Evolutionary conservation across 306 rosid genomes (phyloP).

Genomic region (Coriaria nepalensis): DNA sequence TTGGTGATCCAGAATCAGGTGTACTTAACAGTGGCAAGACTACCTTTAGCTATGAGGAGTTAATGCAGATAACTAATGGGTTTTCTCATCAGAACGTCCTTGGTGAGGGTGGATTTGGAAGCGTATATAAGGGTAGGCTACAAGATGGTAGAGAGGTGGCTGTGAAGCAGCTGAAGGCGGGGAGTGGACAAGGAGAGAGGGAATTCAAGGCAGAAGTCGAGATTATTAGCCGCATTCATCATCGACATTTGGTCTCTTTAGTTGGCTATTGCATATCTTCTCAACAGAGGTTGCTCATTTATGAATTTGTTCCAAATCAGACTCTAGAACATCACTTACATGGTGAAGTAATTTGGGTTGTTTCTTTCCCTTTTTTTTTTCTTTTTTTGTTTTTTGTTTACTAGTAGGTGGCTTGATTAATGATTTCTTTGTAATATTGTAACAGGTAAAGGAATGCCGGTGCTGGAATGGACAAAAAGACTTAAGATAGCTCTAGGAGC

Average conservation of each 20-base stretch:
- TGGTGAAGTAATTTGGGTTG: constrained; percentile 25
- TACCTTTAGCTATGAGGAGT: constrained; percentile 48
- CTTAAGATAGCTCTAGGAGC: constrained; percentile 74
- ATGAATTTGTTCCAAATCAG: constrained; percentile 77
- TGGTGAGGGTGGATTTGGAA: constrained; percentile 91
- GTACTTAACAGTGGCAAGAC: constrained; percentile 21
- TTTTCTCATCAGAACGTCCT: constrained; percentile 55
- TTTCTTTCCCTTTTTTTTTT: not conserved
- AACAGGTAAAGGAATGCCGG: constrained; percentile 21
- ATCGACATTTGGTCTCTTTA: constrained; percentile 72
- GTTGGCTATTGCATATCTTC: constrained; percentile 77
- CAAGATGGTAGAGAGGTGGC: constrained; percentile 68
- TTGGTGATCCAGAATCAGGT: constrained; percentile 20
- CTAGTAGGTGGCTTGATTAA: no score
- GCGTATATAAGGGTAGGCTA: constrained; percentile 64
- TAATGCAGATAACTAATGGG: constrained; percentile 49
- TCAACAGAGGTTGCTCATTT: constrained; percentile 58
- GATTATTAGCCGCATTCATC: constrained; percentile 78
- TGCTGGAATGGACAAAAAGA: constrained; percentile 76
- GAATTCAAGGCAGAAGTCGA: constrained; percentile 92
- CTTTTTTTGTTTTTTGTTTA: constrained; percentile 6
- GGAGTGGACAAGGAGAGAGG: constrained; percentile 89
- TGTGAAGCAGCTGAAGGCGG: constrained; percentile 69
- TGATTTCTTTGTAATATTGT: no score
- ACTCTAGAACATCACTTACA: constrained; percentile 87